Conservation (phyloP, 164 flowering plant genomes). For the Dillenia turbinata region DNA sequence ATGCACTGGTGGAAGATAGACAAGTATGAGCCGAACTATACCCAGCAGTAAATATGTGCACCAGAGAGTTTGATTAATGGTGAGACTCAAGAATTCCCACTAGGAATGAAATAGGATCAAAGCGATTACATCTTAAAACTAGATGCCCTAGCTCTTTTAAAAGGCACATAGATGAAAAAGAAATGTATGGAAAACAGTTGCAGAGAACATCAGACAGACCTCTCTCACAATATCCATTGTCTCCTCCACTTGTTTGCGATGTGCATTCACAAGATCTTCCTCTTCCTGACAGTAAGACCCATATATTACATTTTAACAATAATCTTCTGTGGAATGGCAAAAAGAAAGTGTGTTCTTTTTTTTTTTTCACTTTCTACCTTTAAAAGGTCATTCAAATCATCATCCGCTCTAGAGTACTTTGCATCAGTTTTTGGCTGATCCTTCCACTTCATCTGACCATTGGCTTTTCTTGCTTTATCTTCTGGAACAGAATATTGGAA, state of each 20-base stretch:
- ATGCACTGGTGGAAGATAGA: too few relatives aligned
- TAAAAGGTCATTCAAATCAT: slow-evolving; percentile 57
- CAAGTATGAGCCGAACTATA: too few relatives aligned
- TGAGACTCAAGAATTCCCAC: too few relatives aligned
- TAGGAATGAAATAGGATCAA: too few relatives aligned
- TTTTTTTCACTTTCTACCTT: slow-evolving; percentile 34
- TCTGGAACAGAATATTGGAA: slow-evolving; percentile 22
- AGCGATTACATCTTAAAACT: too few relatives aligned
- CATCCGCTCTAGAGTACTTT: slow-evolving; percentile 40
- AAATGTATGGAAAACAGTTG: background rate
- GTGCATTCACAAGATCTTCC: slow-evolving; percentile 74
- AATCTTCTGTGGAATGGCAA: background rate
- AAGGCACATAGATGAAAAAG: too few relatives aligned
- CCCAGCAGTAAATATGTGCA: too few relatives aligned
- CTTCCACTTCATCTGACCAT: slow-evolving; percentile 33
- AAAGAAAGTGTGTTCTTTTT: background rate
- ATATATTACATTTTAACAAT: background rate
- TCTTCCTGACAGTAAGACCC: slow-evolving; percentile 47
- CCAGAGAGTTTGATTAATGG: too few relatives aligned
- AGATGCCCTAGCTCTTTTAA: too few relatives aligned
- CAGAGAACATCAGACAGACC: slow-evolving; percentile 28
- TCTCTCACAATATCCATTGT: slow-evolving; percentile 70
- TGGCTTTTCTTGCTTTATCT: slow-evolving; percentile 32
- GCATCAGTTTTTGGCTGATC: slow-evolving; percentile 26
- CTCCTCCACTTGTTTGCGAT: slow-evolving; percentile 66